Evolutionary conservation across 192 early-diverging fungal species (phyloP).

Genomic region (Geranomyces variabilis): DNA sequence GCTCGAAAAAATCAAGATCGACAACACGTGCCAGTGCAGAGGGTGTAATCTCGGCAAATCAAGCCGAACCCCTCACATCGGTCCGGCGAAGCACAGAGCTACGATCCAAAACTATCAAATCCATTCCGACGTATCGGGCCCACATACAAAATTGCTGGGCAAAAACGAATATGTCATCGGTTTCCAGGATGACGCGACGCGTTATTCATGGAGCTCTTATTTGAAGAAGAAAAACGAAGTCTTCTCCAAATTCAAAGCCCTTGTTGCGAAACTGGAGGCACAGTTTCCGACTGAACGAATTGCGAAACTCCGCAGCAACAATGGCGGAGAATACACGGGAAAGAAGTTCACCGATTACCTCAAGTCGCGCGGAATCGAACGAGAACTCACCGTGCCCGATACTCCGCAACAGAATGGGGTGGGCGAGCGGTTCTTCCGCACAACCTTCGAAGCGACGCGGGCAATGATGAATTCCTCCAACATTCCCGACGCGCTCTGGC

Average conservation of each 20-base stretch:
- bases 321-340: not conserved
- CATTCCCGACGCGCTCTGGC: not conserved
- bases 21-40: not conserved
- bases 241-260: not conserved
- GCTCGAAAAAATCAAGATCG: not conserved
- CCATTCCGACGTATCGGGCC: not conserved
- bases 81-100: not conserved
- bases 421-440: constrained; percentile 5
- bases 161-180: no score
- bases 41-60: not conserved
- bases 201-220: not conserved
- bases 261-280: no score
- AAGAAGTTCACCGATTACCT: not conserved
- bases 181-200: not conserved
- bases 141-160: not conserved
- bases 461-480: not conserved
- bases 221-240: not conserved
- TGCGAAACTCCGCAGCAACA: no score
- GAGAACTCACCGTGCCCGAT: constrained; percentile 9
- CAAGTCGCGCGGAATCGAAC: not conserved
- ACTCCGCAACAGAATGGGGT: constrained; percentile 29
- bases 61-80: not conserved
- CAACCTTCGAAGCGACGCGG: not conserved
- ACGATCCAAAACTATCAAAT: not conserved
- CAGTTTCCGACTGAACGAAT: no score